Percentiles rank a stretch among this genome's conserved stretches.
phyloP scores from a whole-genome alignment of 208 protist species.

The Wallacemonas sp. region DNA sequence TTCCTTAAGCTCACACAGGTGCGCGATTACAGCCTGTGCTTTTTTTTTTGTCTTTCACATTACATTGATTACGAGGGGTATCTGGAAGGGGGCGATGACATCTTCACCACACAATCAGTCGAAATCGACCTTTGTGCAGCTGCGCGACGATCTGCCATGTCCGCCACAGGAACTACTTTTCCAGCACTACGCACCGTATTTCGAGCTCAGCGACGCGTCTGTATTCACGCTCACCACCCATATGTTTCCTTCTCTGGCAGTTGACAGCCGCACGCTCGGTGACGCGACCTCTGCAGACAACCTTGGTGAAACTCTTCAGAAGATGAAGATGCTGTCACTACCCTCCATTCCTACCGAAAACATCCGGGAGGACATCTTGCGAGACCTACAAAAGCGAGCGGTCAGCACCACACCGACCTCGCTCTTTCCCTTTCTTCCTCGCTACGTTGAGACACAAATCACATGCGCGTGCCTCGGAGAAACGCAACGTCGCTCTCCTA shows the following conservation, averaged over 20 bases:
- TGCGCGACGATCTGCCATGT: conserved; percentile 20
- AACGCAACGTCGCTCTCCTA: neutral
- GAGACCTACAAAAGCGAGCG: too few species aligned
- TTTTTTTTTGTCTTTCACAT: too few species aligned
- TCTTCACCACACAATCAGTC: too few species aligned
- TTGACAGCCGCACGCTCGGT: neutral
- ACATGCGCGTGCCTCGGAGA: neutral
- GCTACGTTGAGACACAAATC: conserved; percentile 4
- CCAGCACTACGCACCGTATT: conserved; percentile 33
- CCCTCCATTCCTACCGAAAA: conserved; percentile 6
- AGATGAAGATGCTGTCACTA: neutral
- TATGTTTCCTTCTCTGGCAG: neutral
- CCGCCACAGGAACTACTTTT: conserved; percentile 51
- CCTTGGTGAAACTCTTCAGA: conserved; percentile 2
- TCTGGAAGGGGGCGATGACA: too few species aligned
- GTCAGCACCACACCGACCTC: neutral
- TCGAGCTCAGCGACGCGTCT: conserved; percentile 23
- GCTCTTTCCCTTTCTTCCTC: conserved; percentile 2
- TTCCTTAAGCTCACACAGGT: too few species aligned
- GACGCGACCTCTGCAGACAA: neutral
- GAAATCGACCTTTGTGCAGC: too few species aligned
- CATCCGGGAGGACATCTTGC: conserved; percentile 12
- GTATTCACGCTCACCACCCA: conserved; percentile 13
- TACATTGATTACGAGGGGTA: too few species aligned
- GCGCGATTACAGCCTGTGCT: too few species aligned